These are phyloP conservation scores for Irpex sp. DNA, from an alignment of 1,284 basidiomycete species.

Conservation along the genomic window DNA sequence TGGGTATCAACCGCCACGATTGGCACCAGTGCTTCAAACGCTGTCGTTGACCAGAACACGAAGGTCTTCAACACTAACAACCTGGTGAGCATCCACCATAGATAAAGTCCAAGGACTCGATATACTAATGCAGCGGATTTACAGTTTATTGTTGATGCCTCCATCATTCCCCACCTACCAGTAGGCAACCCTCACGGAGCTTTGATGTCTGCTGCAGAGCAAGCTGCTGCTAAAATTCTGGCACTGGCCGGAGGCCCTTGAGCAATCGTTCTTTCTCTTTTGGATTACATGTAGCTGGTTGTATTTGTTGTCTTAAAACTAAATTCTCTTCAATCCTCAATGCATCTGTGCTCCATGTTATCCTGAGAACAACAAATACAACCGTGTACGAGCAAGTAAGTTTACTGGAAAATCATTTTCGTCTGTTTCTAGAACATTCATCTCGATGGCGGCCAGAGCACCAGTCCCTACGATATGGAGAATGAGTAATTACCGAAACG, in stretches of 20 bases:
- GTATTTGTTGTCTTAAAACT: neutral
- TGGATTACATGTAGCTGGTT: neutral
- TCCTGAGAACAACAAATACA: too few relatives aligned
- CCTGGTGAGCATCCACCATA: conserved; percentile 33
- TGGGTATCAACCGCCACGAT: conserved; percentile 54
- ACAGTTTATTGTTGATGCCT: conserved; percentile 37
- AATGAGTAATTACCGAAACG: too few relatives aligned
- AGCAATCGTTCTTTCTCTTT: conserved; percentile 8
- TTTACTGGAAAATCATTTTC: too few relatives aligned
- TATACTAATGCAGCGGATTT: neutral
- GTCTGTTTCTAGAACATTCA: too few relatives aligned
- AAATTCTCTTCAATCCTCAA: too few relatives aligned
- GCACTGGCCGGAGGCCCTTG: conserved; percentile 50
- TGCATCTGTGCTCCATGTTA: too few relatives aligned
- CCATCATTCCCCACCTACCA: conserved; percentile 42
- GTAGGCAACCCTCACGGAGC: conserved; percentile 52
- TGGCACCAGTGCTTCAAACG: conserved; percentile 31
- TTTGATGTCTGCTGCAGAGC: conserved; percentile 54
- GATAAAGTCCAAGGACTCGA: neutral
- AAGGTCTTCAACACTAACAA: conserved; percentile 59
- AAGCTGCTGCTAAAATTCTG: conserved; percentile 49
- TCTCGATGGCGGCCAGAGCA: too few relatives aligned
- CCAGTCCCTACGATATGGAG: too few relatives aligned
- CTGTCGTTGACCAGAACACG: conserved; percentile 55
- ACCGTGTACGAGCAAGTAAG: too few relatives aligned